Base-by-base conservation (phyloP, 768 basidiomycete species). In the Pilatotrama ljubarskyi region DNA sequence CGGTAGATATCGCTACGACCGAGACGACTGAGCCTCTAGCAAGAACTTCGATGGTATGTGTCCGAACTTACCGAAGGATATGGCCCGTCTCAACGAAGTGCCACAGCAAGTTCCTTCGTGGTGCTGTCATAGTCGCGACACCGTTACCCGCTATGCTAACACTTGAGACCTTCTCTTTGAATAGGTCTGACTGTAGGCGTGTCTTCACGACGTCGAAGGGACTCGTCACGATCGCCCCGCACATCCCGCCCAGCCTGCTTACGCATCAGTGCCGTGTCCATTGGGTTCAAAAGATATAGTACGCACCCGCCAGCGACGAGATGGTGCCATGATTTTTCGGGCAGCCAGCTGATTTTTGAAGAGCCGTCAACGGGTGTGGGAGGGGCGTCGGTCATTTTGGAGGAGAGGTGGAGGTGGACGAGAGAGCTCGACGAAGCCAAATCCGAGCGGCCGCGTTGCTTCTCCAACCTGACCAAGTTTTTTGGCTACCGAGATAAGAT, bases 151-250 rank as follows among this genome's bases (percentile, higher is more conserved):
- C 64, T 8, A 74, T 49, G 2, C 60, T 60, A 13, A 71, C 59
- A 17, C 74, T 63, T 9, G 74, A 66, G 40, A 78, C 76, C 53
- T 79, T 80, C 58, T 78, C 77, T 29, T 76, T 74, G 70, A 95
- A 97, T 20, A 98, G 77, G 74, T 87, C 87, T 2, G 94, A 96
- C 75, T 99, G 97, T 7, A 98, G 78, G 3, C 97, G 88, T 42
- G 97, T 99, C 77, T 98, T 98, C 63, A 98, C 95, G 32, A 99
- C 94, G 74, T 99, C 97, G 68, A 99, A 96, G 0, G 97, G 96
- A 43, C 93, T 94, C 0, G 97, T 99, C 3, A 98, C 88, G 59
- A 97, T 90, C 17, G 95, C 95, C 35, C 96, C 97, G 69, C 93
- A 93, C 95, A 98, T 96, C 40, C 95, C 97, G 24, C 96, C 97